These are phyloP conservation scores for Aspergillus brasiliensis DNA, from an alignment of 2,329 filamentous ascomycete species.

Conservation along the genomic window DNA sequence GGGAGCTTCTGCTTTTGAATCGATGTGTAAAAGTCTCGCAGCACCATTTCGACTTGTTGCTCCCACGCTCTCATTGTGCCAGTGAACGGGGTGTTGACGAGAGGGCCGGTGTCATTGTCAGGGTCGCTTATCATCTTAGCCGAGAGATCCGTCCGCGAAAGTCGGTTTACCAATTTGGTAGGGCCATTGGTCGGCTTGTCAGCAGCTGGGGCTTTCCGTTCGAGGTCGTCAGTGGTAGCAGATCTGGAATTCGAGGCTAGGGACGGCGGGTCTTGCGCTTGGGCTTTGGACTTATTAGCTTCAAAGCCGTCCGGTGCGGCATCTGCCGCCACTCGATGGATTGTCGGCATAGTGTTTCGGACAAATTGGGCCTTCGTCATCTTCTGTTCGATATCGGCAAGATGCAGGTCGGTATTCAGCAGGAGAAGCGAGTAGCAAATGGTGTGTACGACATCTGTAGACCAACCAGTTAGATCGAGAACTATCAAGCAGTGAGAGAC, in stretches of 20 bases:
- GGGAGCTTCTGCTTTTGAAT: slow-evolving; percentile 87
- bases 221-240: slow-evolving; percentile 19
- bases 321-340: slow-evolving; percentile 74
- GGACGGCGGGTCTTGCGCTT: slow-evolving; percentile 45
- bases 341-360: slow-evolving; percentile 92
- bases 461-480: slow-evolving; percentile 25
- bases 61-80: slow-evolving; percentile 83
- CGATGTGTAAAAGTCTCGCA: slow-evolving; percentile 88
- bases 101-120: slow-evolving; percentile 56
- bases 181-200: slow-evolving; percentile 23
- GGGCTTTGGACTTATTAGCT: slow-evolving; percentile 27
- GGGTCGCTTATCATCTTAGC: slow-evolving; percentile 33
- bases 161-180: slow-evolving; percentile 27
- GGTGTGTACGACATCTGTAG: slow-evolving; percentile 85
- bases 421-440: slow-evolving; percentile 96
- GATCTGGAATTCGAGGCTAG: slow-evolving; percentile 4
- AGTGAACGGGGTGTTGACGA: slow-evolving; percentile 76
- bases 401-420: slow-evolving; percentile 91
- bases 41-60: slow-evolving; percentile 80
- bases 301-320: slow-evolving; percentile 67
- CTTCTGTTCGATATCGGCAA: slow-evolving; percentile 93
- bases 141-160: slow-evolving; percentile 31
- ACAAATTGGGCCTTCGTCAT: slow-evolving; percentile 96
- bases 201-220: slow-evolving; percentile 17
- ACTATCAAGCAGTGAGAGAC: not conserved